phyloP scores from a whole-genome alignment of 805 yeast species.

The Ogataea wickerhamii region DNA sequence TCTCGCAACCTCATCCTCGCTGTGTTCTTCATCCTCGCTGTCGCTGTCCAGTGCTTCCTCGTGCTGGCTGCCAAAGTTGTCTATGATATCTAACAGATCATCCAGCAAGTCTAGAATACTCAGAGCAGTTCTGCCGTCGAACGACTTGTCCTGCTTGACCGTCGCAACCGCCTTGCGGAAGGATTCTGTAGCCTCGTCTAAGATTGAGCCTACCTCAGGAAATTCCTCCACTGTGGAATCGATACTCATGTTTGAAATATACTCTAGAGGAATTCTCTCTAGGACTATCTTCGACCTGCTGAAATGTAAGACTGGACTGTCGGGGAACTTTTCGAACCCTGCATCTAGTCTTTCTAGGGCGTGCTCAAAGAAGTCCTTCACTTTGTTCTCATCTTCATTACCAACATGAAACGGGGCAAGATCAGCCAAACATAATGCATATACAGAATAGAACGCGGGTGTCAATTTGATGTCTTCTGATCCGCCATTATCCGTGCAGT shows the following conservation, averaged over 20 bases:
- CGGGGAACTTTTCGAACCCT: slow-evolving; percentile 52
- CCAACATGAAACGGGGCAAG: slow-evolving; percentile 50
- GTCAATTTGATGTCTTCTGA: slow-evolving; percentile 34
- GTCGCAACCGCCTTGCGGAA: slow-evolving; percentile 37
- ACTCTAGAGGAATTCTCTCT: slow-evolving; percentile 57
- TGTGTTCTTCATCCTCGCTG: slow-evolving; percentile 40
- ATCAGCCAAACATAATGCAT: slow-evolving; percentile 68
- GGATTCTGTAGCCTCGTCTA: slow-evolving; percentile 44
- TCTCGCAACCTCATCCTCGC: slow-evolving; percentile 28
- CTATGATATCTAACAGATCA: slow-evolving; percentile 64
- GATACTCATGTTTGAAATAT: slow-evolving; percentile 46
- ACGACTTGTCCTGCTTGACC: slow-evolving; percentile 16
- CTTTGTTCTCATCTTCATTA: slow-evolving; percentile 20
- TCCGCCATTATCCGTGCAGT: slow-evolving; percentile 30
- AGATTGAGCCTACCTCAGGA: slow-evolving; percentile 35
- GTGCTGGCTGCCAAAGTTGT: slow-evolving; percentile 58
- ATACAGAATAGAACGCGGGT: slow-evolving; percentile 64
- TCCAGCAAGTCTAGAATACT: slow-evolving; percentile 57
- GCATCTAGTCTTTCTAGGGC: slow-evolving; percentile 64
- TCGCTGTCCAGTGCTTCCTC: slow-evolving; percentile 62
- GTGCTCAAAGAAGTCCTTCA: slow-evolving; percentile 60
- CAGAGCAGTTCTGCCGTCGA: slow-evolving; percentile 34
- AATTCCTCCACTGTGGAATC: slow-evolving; percentile 35
- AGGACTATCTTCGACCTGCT: slow-evolving; percentile 54
- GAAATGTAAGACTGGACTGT: slow-evolving; percentile 43